Evolutionary conservation across 2,329 filamentous ascomycete genomes (phyloP), one percentile per base, ranked within the genome.

Genomic region (Diaporthe humulicola): DNA sequence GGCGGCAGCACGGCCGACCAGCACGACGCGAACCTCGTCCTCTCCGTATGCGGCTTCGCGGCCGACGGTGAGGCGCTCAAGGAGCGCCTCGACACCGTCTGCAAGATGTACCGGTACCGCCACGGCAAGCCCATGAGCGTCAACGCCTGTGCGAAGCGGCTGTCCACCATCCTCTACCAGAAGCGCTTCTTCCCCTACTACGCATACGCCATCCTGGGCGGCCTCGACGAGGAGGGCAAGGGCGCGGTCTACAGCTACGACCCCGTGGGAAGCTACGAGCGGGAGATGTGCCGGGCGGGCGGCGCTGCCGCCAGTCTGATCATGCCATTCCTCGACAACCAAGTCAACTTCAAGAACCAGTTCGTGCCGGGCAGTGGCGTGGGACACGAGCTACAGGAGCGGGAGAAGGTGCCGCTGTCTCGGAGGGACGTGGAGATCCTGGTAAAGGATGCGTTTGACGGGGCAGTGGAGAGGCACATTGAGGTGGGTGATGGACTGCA

Each of bases 141-240:
- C 81, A 93, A 95, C 81, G 97, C 97, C 66, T 98, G 96, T 86
- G 97, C 97, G 73, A 96, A 98, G 87, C 93, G 96, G 73, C 90
- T 99, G 76, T 96, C 95, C 54, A 98, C 97, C 61, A 97, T 99
- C 78, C 92, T 99, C 74, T 99, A 99, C 88, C 90, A 93, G 85
- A 98, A 98, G 88, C 95, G 97, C 66, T 99, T 99, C 89, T 99
- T 99, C 89, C 97, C 97, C 30, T 99, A 98, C 91, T 99, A 99
- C 85, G 95, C 97, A 74, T 92, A 96, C 81, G 96, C 96, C 42
- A 98, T 99, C 84, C 89, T 99, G 61, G 97, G 94, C 61, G 97
- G 97, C 28, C 86, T 99, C 76, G 97, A 99, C 81, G 97, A 98
- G 87, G 93, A 98, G 77, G 97, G 97, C 79, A 94, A 93, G 84